Evolutionary conservation across 1,284 basidiomycete species (phyloP).

Genomic region (Mycosarcoma mackinlayi): DNA sequence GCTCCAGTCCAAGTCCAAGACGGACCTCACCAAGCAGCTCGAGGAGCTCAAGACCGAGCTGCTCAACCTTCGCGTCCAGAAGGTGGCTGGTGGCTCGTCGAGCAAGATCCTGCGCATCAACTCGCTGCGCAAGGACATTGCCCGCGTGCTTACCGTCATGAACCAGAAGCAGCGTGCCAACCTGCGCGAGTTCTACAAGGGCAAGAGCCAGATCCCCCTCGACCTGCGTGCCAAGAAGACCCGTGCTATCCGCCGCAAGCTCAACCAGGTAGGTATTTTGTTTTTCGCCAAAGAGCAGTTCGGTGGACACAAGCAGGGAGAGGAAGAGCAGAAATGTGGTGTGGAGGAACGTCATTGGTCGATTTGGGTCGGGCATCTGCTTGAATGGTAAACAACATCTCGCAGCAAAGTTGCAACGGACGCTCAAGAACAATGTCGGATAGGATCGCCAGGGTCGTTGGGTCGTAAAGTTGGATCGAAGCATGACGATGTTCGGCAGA

Average conservation of each 20-base stretch:
- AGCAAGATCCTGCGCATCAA: slow-evolving; percentile 87
- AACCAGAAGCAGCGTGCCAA: slow-evolving; percentile 98
- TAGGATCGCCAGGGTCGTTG: too few species aligned
- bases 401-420: too few species aligned
- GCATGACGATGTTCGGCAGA: too few species aligned
- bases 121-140: slow-evolving; percentile 98
- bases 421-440: too few species aligned
- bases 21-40: slow-evolving; percentile 95
- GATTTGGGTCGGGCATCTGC: too few species aligned
- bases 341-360: too few species aligned
- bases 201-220: slow-evolving; percentile 95
- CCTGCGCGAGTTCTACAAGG: slow-evolving; percentile 97
- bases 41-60: slow-evolving; percentile 96
- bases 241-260: slow-evolving; percentile 93
- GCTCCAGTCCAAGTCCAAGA: slow-evolving; percentile 98
- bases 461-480: too few species aligned
- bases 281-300: background rate
- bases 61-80: slow-evolving; percentile 89
- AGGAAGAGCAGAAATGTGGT: background rate
- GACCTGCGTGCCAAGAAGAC: slow-evolving; percentile 99
- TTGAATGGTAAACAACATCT: too few species aligned
- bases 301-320: background rate
- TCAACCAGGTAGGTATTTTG: slow-evolving; percentile 78
- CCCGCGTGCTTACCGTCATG: slow-evolving; percentile 96
- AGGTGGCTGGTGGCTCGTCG: slow-evolving; percentile 95